Base-by-base conservation (phyloP, 148 eudicot species). In the Rheum nobile region DNA sequence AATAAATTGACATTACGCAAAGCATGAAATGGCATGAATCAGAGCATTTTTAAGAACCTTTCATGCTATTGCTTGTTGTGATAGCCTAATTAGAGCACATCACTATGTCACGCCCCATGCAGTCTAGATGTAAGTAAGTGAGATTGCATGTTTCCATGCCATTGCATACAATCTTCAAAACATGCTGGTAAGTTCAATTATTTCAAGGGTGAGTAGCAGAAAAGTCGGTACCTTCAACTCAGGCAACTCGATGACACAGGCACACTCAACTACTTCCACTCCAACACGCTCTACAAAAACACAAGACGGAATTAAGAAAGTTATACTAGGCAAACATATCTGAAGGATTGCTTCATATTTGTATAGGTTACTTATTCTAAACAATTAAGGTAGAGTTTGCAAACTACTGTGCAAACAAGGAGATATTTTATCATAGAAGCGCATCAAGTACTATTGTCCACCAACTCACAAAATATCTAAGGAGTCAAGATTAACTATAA, bases 171-270 rank as follows among this genome's bases (percentile, higher is more conserved):
- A 11, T 6, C 28, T 74, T 63, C 2, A 63, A 32, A 13, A 63
- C 69, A 63, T 16, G 39, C 70, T 24, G 22, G 39, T 7, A 34
- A 65, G 1, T 65, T 65, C 11, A 29, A 31, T 52, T 6, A 54
- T 31, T 43, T 32, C 16, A 26, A 63, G 17, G 69, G 17, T 19
- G 34, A 37, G 14, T 26, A 41, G 59, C 16, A 75, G 37, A 21
- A 68, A 43, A 50, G 67, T 32, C n/a, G 67, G 61, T 89, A 93
- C 98, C 97, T 93, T 91, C 17, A 93, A 88, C 26, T 89, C 97
- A 34, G 95, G 78, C 81, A 93, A 78, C 76, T 93, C 97, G 72
- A 93, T 91, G 76, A 93, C 86, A 80, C 98, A 93, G 65, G 98
- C 97, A 74, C 91, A 89, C 86, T 93, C 98, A n/a, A 89, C 92